A percentile compares a stretch with the other conserved stretches of the same genome.
These are phyloP conservation scores for Venturia asperata DNA, from an alignment of 2,329 filamentous ascomycete species.

Conservation along the genomic window DNA sequence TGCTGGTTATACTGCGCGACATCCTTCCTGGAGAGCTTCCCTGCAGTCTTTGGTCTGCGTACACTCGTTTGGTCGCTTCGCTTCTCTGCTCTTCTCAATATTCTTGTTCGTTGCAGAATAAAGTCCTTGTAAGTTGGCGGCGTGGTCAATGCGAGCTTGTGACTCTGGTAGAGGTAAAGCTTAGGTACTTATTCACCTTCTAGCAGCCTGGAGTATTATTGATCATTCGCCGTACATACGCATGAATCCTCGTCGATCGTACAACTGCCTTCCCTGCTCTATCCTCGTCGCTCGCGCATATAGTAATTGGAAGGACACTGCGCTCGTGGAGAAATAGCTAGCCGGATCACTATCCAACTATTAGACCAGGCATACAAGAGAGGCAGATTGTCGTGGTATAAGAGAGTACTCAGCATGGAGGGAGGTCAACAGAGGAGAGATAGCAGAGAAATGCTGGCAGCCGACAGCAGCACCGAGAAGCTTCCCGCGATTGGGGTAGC, in stretches of 20 bases:
- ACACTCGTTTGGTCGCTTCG: background rate
- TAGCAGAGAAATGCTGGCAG: background rate
- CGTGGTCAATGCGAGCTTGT: background rate
- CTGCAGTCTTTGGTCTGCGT: background rate
- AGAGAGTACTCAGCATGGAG: background rate
- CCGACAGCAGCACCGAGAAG: constrained; percentile 5
- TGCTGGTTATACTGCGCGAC: background rate
- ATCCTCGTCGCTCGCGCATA: background rate
- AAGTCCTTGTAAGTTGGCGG: background rate
- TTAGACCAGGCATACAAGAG: background rate
- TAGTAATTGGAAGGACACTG: background rate
- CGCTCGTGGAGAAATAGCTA: background rate
- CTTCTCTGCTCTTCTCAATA: background rate
- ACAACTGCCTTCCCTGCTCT: background rate
- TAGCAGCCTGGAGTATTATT: background rate
- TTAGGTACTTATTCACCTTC: background rate
- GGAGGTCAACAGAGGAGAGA: background rate
- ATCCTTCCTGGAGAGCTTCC: background rate
- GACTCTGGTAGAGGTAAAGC: background rate
- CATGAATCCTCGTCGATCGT: background rate
- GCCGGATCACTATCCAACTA: background rate
- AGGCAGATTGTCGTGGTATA: background rate
- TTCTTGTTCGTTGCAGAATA: background rate
- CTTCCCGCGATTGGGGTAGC: background rate
- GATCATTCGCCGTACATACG: background rate